Evolutionary conservation across 2,329 filamentous ascomycete species (phyloP), one percentile per base, ranked within the genome.

Genomic region (Ophiosphaerella herpotricha): DNA sequence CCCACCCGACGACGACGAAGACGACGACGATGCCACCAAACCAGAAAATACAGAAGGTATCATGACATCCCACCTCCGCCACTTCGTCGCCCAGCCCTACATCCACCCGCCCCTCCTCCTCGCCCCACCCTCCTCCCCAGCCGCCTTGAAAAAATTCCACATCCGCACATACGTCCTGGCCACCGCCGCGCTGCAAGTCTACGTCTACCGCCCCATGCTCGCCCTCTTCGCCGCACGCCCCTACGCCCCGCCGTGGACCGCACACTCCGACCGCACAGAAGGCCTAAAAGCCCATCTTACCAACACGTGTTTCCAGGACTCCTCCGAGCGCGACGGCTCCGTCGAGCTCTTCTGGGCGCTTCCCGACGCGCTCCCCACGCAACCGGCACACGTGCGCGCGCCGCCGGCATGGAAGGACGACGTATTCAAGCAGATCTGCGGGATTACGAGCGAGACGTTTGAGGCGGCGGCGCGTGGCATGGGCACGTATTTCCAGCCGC

Each of bases 31-130:
- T 1, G 70, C 72, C 4, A 52, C 59, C 5, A 64, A 66, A 3
- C 61, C 61, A 55, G 77, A 79, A 6, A 60, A 61, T 68, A 39
- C 61, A 72, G 72, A 79, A 36, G 80, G 79, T 61, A 88, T 97
- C 58, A 88, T 90, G 48, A 90, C 93, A 3, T 94, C 90, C 0
- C 91, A 97, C 68, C 86, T 99, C 42, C 88, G 94, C 51, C 93
- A 99, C 77, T 99, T 99, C 76, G 86, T 97, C 65, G 92, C 89
- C 5, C 94, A 99, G 74, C 90, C 91, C 1, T 99, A 99, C 74
- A 93, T 99, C 64, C 84, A 96, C 71, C 90, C 88, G 1, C 92
- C 93, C 0, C 82, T 97, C 3, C 81, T 97, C 11, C 77, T 93
- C 2, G 81, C 78, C 24, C 77, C 63, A 1, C 59, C 60, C 1